Conservation (phyloP, 257 asterid species). For the Verbascum thapsus region DNA sequence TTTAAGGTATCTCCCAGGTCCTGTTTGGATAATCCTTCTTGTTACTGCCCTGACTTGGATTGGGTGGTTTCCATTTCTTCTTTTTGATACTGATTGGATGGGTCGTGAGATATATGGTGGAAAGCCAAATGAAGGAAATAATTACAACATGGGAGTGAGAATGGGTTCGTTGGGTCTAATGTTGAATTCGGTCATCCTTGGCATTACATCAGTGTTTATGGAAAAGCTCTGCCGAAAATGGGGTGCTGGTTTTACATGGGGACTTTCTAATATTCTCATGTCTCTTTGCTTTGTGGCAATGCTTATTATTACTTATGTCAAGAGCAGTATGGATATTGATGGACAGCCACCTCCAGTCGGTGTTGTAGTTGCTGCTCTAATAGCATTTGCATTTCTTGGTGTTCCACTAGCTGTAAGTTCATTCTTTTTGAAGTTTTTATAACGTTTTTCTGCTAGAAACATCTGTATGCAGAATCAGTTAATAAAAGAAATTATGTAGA, state of each 20-base stretch:
- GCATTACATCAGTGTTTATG: constrained; percentile 79
- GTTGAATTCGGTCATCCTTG: constrained; percentile 89
- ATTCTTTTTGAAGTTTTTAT: constrained; percentile 16
- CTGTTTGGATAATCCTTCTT: constrained; percentile 74
- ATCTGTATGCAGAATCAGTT: not conserved
- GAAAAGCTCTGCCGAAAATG: constrained; percentile 84
- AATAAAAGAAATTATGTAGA: constrained; percentile 1
- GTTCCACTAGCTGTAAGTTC: constrained; percentile 81
- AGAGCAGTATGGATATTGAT: constrained; percentile 46
- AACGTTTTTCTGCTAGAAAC: constrained; percentile 1
- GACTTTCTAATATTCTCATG: constrained; percentile 71
- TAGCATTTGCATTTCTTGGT: constrained; percentile 74
- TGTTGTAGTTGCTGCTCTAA: constrained; percentile 67
- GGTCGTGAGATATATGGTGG: constrained; percentile 93
- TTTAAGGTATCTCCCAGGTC: constrained; percentile 60
- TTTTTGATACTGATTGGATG: constrained; percentile 93
- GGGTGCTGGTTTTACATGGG: constrained; percentile 95
- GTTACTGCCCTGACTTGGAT: constrained; percentile 84
- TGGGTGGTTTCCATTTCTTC: constrained; percentile 87
- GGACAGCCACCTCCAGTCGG: constrained; percentile 58
- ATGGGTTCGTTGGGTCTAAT: constrained; percentile 79
- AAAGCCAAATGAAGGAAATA: constrained; percentile 70
- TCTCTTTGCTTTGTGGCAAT: constrained; percentile 69
- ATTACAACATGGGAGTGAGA: constrained; percentile 71
- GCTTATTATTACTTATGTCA: constrained; percentile 58